Base-by-base conservation (phyloP, 106 monocot species). In the Dactylorhiza incarnata region DNA sequence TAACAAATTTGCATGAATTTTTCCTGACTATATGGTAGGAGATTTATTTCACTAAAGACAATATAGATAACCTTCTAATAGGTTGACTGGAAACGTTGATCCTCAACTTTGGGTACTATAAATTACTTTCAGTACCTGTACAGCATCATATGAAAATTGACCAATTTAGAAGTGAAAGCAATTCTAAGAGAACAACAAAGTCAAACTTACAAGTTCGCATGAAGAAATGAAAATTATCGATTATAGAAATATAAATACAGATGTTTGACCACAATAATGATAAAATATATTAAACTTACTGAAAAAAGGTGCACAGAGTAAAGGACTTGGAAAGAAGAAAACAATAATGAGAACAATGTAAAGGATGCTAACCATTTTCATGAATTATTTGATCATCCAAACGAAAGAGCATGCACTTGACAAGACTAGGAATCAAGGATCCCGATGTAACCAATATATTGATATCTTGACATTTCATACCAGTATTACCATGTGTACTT, bases 381-480 rank as follows among this genome's bases (percentile, higher is more conserved):
- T 78, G 75, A 24, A 79, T 54, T 24, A 95, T 82, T 11, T 90
- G 79, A 78, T 87, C 92, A 85, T 92, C 88, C 77, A 92, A 82
- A 53, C 77, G 84, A 77, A 88, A 95, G 44, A 95, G 86, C 86
- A 90, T 82, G 74, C 89, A 95, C 81, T 95, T 95, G 50, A 81
- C 95, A 61, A 95, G 86, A 75, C 90, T 95, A 7, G 95, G 95
- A 76, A 95, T 85, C 81, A 95, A 72, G 1, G 90, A 90, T 37
- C 95, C 95, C 37, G 86, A 90, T 44, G 95, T 95, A 82, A 95
- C 95, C 62, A 95, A 77, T 67, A 92, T 72, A 73, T 90, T 92
- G 45, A 90, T 81, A 56, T 78, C 81, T 81, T 80, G 52, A 51
- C 79, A 74, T 50, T 83, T 87, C 14, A 20, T 68, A 56, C 25